Conservation (phyloP, 208 protist species). For the Trypanosoma platydactyli region DNA sequence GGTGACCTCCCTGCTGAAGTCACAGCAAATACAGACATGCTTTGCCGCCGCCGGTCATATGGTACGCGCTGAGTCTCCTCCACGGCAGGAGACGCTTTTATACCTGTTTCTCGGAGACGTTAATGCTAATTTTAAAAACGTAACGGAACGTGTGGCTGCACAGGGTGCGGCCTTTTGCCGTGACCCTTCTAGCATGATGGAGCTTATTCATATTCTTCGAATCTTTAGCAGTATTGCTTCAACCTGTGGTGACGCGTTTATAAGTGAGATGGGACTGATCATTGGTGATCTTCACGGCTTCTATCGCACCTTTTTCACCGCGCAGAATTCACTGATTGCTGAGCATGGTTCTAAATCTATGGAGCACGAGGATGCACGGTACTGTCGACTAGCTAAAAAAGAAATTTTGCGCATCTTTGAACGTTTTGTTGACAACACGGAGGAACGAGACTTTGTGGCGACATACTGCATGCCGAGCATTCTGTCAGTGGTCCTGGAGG, state of each 20-base stretch:
- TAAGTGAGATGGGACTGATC: slow-evolving; percentile 91
- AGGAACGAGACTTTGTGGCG: slow-evolving; percentile 88
- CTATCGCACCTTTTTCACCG: slow-evolving; percentile 91
- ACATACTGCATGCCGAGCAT: slow-evolving; percentile 93
- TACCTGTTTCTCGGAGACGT: slow-evolving; percentile 87
- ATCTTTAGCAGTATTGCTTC: slow-evolving; percentile 93
- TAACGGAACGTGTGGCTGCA: slow-evolving; percentile 56
- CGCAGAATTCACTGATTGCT: slow-evolving; percentile 35
- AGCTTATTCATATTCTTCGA: slow-evolving; percentile 94
- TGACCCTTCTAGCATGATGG: slow-evolving; percentile 50
- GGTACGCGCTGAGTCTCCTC: slow-evolving; percentile 63
- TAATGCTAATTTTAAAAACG: slow-evolving; percentile 80
- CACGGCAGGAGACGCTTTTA: slow-evolving; percentile 60
- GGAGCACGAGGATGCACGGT: slow-evolving; percentile 41
- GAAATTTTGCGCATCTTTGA: slow-evolving; percentile 96
- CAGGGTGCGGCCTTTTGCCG: slow-evolving; percentile 60
- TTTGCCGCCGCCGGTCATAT: slow-evolving; percentile 97
- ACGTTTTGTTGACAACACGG: slow-evolving; percentile 89
- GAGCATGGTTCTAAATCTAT: slow-evolving; percentile 35
- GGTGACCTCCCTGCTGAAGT: slow-evolving; percentile 93
- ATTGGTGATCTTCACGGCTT: slow-evolving; percentile 96
- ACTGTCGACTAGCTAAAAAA: slow-evolving; percentile 94
- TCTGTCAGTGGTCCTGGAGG: slow-evolving; percentile 94
- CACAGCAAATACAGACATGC: slow-evolving; percentile 94
- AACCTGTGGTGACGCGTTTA: slow-evolving; percentile 90